Conservation (phyloP, 306 rosid genomes). For the Herpetospermum pedunculosum region DNA sequence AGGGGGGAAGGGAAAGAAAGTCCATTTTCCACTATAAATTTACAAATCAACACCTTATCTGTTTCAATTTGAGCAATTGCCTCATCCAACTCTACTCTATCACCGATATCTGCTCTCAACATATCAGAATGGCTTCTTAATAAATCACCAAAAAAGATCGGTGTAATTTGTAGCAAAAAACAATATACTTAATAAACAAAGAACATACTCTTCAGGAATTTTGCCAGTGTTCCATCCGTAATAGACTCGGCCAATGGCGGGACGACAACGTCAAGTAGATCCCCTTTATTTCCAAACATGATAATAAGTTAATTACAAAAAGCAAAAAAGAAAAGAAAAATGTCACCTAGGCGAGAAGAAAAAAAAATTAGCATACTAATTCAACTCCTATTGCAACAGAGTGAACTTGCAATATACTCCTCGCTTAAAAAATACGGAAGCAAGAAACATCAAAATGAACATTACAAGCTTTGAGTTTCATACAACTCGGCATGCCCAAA, state of each 20-base stretch:
- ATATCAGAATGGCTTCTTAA: not conserved
- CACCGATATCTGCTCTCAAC: constrained; percentile 54
- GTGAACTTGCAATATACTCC: not conserved
- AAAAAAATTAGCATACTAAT: not conserved
- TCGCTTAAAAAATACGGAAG: not conserved
- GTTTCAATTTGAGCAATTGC: constrained; percentile 83
- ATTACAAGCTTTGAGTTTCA: not conserved
- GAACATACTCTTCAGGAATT: constrained; percentile 60
- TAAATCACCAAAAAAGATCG: not conserved
- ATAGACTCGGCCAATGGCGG: constrained; percentile 81
- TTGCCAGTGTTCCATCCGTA: constrained; percentile 66
- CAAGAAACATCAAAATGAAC: not conserved
- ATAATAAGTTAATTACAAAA: constrained; percentile 10
- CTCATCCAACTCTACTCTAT: constrained; percentile 61
- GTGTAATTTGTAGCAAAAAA: not conserved
- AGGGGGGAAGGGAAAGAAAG: not conserved
- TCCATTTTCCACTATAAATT: not conserved
- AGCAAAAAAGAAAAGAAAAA: not conserved
- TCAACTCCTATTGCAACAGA: no score
- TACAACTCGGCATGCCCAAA: not conserved
- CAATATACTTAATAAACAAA: not conserved
- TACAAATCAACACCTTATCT: constrained; percentile 45
- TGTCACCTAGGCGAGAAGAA: not conserved
- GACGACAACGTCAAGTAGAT: constrained; percentile 59
- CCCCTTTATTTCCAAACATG: constrained; percentile 36